Evolutionary conservation across 2,329 filamentous ascomycete genomes (phyloP).

Genomic region (Dactylellina sp.): DNA sequence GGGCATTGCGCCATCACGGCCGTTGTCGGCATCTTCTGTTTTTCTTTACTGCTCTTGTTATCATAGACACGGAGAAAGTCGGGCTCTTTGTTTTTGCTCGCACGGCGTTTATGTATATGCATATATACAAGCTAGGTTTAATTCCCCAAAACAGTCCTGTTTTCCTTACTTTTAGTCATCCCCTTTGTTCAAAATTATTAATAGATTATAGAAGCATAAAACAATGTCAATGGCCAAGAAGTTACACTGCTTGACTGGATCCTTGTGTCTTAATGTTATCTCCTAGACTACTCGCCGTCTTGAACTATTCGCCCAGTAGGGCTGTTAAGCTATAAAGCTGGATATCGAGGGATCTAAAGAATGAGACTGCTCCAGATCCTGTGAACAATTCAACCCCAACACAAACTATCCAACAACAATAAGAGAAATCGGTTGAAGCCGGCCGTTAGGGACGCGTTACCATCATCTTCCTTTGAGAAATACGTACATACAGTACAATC

Average conservation of each 20-base stretch:
- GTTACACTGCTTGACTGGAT: not conserved
- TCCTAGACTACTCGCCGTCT: no score
- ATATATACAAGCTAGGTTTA: constrained; percentile 37
- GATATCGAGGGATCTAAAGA: not conserved
- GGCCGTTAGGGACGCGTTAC: no score
- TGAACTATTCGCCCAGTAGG: no score
- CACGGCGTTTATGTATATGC: constrained; percentile 42
- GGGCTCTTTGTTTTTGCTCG: constrained; percentile 10
- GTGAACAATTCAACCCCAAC: constrained; percentile 8
- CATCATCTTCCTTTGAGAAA: not conserved
- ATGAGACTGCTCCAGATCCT: no score
- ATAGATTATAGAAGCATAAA: no score
- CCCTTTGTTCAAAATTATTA: no score
- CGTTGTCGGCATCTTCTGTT: not conserved
- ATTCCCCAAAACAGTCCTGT: constrained; percentile 28
- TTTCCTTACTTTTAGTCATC: constrained; percentile 5
- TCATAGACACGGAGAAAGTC: constrained; percentile 36
- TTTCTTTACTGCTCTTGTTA: constrained; percentile 1
- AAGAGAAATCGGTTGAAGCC: no score
- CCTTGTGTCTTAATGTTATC: constrained; percentile 3
- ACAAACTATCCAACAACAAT: constrained; percentile 40
- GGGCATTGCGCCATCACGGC: not conserved
- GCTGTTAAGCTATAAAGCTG: not conserved
- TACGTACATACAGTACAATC: no score
- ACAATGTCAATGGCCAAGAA: no score